Evolutionary conservation across 108 stramenopile genomes (phyloP), one percentile per base, ranked within the genome.

Genomic region (Nitzschia sp.): DNA sequence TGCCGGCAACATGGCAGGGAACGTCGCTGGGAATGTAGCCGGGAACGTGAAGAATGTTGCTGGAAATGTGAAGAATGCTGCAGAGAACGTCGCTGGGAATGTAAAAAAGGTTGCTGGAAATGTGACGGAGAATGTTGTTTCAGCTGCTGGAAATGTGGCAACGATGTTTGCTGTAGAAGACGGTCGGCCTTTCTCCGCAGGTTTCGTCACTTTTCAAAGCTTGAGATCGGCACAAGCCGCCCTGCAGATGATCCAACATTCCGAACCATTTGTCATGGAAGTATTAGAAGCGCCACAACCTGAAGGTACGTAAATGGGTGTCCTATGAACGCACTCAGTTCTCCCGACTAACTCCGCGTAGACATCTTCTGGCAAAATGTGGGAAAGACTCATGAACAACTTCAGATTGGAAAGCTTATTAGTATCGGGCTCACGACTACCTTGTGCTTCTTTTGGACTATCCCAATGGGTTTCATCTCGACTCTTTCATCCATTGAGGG

Each of bases 381-480:
- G 17, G 83, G 85, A 0, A 72, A 75, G 54, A 43, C 79, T 3
- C 73, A 80, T 53, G 51, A 76, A 38, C 67, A 66, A 17, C 53
- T 80, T 11, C 85, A 85, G 43, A 9, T 81, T 46, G 85, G 85
- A 8, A 71, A 79, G 53, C 67, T 86, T 0, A 24, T 85, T 10
- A 78, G 81, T 43, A 53, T 76, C 26, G 57, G 53, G 26, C 51
- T 78, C 1, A 86, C 88, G 0, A 71, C 51, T 1, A 20, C 58
- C 11, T 60, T 86, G 0, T 85, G 85, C 50, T 56, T 89, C 46
- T 76, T 83, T 51, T 89, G 83, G 85, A 86, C 88, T 0, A 76
- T 89, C 40, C 85, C 85, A 0, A 80, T 86, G 51, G 58, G 64
- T 8, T 67, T 85, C 51, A 67, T 89, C 17, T 62, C 83, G 1